phyloP scores from a whole-genome alignment of 2,329 filamentous ascomycete genomes.

The Diaporthe eres region DNA sequence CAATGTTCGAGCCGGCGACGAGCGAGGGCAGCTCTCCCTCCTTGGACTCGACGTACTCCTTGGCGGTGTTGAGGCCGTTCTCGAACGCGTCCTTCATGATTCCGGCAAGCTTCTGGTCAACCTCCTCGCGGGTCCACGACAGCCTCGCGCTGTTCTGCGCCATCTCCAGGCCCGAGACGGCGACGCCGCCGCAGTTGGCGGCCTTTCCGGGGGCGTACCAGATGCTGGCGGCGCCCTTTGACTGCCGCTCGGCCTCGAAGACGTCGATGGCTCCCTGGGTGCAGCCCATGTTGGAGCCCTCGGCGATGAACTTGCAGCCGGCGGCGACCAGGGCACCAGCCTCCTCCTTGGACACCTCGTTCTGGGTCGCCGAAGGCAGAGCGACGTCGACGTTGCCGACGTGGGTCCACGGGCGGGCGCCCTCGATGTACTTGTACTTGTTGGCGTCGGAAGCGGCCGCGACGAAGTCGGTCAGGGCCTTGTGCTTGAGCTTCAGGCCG shows the following conservation, averaged over 20 bases:
- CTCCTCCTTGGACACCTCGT: slow-evolving; percentile 95
- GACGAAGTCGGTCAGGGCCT: slow-evolving; percentile 74
- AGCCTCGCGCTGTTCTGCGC: slow-evolving; percentile 93
- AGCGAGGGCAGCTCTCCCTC: slow-evolving; percentile 91
- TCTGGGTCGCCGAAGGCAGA: slow-evolving; percentile 95
- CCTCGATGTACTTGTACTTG: slow-evolving; percentile 86
- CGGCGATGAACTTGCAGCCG: slow-evolving; percentile 88
- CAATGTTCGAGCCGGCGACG: slow-evolving; percentile 96
- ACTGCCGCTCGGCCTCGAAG: slow-evolving; percentile 84
- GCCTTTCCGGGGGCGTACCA: slow-evolving; percentile 99
- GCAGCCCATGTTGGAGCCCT: slow-evolving; percentile 99
- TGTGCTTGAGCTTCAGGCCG: slow-evolving; percentile 86
- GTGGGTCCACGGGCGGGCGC: slow-evolving; percentile 91
- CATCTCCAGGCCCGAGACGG: slow-evolving; percentile 98
- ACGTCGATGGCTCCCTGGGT: slow-evolving; percentile 94
- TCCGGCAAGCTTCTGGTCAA: slow-evolving; percentile 88
- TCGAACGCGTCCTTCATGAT: slow-evolving; percentile 98
- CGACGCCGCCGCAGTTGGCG: slow-evolving; percentile 96
- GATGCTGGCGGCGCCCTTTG: slow-evolving; percentile 77
- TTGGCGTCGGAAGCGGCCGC: slow-evolving; percentile 65
- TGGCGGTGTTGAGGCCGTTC: slow-evolving; percentile 89
- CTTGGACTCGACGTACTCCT: slow-evolving; percentile 84
- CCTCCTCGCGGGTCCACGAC: slow-evolving; percentile 89
- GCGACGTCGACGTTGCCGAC: slow-evolving; percentile 91
- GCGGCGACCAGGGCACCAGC: slow-evolving; percentile 83